These are phyloP conservation scores for Hansenula lynferdii DNA, from an alignment of 1,139 yeast genomes.

Conservation along the genomic window DNA sequence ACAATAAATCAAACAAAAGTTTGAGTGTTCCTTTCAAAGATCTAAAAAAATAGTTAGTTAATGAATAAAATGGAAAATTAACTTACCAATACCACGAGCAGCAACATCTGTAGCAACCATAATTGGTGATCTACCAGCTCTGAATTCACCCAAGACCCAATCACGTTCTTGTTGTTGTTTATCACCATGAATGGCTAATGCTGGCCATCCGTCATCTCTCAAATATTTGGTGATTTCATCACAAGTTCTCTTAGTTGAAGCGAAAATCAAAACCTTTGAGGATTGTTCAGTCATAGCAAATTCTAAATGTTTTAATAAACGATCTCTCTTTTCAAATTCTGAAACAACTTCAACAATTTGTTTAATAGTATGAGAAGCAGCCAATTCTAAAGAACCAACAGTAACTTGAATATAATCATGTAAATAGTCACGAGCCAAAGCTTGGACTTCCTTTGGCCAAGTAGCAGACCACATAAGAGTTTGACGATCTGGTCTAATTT, in stretches of 20 bases:
- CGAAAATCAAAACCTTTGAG: slow-evolving; percentile 80
- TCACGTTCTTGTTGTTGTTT: slow-evolving; percentile 97
- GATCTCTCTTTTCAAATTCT: slow-evolving; percentile 93
- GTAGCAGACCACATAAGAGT: slow-evolving; percentile 99
- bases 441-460: slow-evolving; percentile 98
- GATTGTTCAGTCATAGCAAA: slow-evolving; percentile 73
- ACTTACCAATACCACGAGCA: slow-evolving; percentile 99
- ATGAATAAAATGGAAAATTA: slow-evolving; percentile 24
- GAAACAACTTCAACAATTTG: slow-evolving; percentile 89
- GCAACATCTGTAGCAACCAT: slow-evolving; percentile 99
- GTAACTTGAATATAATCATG: slow-evolving; percentile 94
- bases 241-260: slow-evolving; percentile 96
- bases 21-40: neutral
- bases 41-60: neutral
- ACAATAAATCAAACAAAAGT: neutral
- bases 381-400: slow-evolving; percentile 89
- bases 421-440: slow-evolving; percentile 86
- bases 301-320: slow-evolving; percentile 79
- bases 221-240: slow-evolving; percentile 90
- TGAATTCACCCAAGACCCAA: slow-evolving; percentile 94
- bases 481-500: slow-evolving; percentile 96
- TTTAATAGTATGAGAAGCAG: slow-evolving; percentile 95
- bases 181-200: slow-evolving; percentile 98
- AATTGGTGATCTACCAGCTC: slow-evolving; percentile 86
- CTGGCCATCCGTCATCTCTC: slow-evolving; percentile 98